Base-by-base conservation (phyloP, 495 filamentous ascomycete species). In the Neurospora terricola region DNA sequence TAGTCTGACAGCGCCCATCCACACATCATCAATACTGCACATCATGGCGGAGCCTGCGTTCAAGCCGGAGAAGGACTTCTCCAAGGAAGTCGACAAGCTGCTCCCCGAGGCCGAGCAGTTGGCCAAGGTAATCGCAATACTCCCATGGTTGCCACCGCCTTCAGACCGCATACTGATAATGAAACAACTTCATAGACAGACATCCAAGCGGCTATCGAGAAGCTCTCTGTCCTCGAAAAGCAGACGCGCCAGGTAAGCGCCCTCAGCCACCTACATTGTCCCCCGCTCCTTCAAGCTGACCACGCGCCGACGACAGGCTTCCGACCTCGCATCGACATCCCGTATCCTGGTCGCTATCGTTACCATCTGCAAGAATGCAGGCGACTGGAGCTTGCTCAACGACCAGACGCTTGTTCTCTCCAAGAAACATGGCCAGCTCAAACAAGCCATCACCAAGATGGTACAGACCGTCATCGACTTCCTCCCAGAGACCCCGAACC, bases 351-450 rank as follows among this genome's bases (percentile, higher is more conserved):
- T 96, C 80, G 85, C 89, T 69, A 94, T 98, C 80, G 92, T 97
- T 83, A 96, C 93, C 76, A 89, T 98, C 84, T 94, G 93, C 86
- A 97, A 97, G 84, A 88, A 97, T 81, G 87, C 92, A 72, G 91
- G 90, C 74, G 93, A 98, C 78, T 99, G 96, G 96, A 88, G 87
- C 76, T 83, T 98, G 74, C 88, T 99, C 78, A 98, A 96, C 79
- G 96, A 99, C 83, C 95, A 99, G 83, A 93, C 97, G 73, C 87
- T 97, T 70, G 87, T 97, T 69, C 89, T 98, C 68, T 97, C 95
- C 74, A 98, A 98, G 90, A 99, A 99, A 86, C 96, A 99, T 93
- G 92, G 94, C 77, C 96, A 99, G 85, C 94, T 99, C 83, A 98
- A 98, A 82, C 96, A 98, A 85, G 96, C 96, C 77, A 94, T 92